phyloP scores from a whole-genome alignment of 345 rosid genomes.

The Citropsis articulata region DNA sequence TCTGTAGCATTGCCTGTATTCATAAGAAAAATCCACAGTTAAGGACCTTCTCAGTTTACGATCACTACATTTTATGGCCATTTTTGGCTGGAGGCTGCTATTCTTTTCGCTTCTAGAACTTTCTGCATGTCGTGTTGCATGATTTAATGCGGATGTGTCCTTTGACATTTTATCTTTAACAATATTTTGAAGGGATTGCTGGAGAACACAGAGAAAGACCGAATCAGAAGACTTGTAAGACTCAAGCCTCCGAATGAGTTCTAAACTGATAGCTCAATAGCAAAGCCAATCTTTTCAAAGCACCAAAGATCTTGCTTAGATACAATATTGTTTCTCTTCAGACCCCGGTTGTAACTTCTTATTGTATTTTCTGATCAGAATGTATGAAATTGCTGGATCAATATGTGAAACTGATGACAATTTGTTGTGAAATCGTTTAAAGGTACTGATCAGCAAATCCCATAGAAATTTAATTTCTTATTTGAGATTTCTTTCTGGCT shows the following conservation, averaged over 20 bases:
- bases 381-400: background rate
- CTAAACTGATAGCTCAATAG: constrained; percentile 28
- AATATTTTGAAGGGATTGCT: constrained; percentile 54
- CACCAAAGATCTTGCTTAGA: background rate
- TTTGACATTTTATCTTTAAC: background rate
- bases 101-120: background rate
- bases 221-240: constrained; percentile 75
- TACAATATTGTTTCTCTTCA: background rate
- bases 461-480: background rate
- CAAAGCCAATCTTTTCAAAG: background rate
- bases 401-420: background rate
- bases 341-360: background rate
- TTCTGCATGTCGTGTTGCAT: background rate
- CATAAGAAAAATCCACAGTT: background rate
- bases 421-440: background rate
- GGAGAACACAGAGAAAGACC: constrained; percentile 84
- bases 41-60: background rate
- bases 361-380: background rate
- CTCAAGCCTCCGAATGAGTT: constrained; percentile 86
- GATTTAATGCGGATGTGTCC: background rate
- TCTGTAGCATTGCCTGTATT: background rate
- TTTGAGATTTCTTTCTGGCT: background rate
- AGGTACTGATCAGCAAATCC: background rate
- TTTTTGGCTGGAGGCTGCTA: background rate
- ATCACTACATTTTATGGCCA: background rate